Evolutionary conservation across 345 rosid species (phyloP), one percentile per base, ranked within the genome.

Genomic region (Moricandia moricandioides): DNA sequence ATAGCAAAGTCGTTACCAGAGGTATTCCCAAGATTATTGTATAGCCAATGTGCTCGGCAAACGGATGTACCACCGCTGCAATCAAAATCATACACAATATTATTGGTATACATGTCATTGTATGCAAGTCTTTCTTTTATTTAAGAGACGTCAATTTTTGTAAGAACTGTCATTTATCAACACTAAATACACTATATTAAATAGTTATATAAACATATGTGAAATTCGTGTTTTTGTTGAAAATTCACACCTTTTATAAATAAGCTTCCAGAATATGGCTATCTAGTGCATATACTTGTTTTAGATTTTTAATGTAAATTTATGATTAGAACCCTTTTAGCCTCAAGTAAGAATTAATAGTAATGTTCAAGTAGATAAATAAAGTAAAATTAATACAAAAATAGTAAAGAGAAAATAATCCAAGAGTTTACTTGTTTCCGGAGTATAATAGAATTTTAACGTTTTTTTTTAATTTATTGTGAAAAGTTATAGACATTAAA

Each of bases 21-120:
- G 98, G 97, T 8, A 87, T 74, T 0, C 81, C 76, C 33, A 91
- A 88, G 7, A 93, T 81, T 12, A 65, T 0, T 70, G 80, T 81
- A 80, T 91, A 93, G 0, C 78, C 79, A 3, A 88, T 55, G 55
- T 82, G 87, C 72, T 93, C 97, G 0, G 89, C 96, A 58, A 91
- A 91, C 7, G 97, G 97, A 82, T 91, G 97, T 13, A 87, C 87
- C 69, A 90, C 93, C 34, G 97, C 98, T 92, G 90, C 84, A 67
- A 6, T 52, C 52, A 59, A 24, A 56, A 56, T 1, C 61, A 56
- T 11, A 27, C 61, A 24, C 7, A 16, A 56, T 56, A 56, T 56
- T 56, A 56, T 11, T 24, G 1, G 7, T 56, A 5, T 24, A 47
- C 7, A 45, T 45, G 17, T 45, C 52, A 10, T 9, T 55, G 59